Evolutionary conservation across 306 rosid genomes (phyloP).

Genomic region (Acacia confusa): DNA sequence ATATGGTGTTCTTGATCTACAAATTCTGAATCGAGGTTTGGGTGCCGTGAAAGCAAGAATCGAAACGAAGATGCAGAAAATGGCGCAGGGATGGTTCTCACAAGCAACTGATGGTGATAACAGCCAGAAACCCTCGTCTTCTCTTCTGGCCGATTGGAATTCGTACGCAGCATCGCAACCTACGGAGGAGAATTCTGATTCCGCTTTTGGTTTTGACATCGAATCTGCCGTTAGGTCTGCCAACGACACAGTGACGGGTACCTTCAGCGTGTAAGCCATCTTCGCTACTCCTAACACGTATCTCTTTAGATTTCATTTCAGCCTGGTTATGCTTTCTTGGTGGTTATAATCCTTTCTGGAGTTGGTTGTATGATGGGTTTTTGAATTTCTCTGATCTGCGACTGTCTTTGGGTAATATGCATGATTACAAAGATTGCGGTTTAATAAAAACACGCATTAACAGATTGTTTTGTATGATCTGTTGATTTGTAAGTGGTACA

Average conservation of each 20-base stretch:
- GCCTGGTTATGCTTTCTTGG: neutral
- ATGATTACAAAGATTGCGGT: neutral
- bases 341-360: neutral
- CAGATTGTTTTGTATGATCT: neutral
- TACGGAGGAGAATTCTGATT: constrained; percentile 43
- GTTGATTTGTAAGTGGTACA: neutral
- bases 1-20: neutral
- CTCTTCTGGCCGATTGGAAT: constrained; percentile 81
- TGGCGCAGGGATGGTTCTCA: constrained; percentile 90
- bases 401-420: neutral
- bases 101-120: constrained; percentile 37
- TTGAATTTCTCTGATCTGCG: neutral
- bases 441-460: neutral
- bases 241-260: constrained; percentile 78
- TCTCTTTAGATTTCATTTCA: neutral
- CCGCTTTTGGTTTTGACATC: constrained; percentile 68
- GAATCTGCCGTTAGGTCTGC: constrained; percentile 94
- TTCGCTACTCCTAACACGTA: neutral
- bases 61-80: constrained; percentile 45
- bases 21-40: neutral
- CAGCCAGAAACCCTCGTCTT: constrained; percentile 52
- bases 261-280: constrained; percentile 71
- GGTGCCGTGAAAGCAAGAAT: constrained; percentile 4
- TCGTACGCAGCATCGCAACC: constrained; percentile 73
- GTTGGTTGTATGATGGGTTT: neutral